phyloP scores from a whole-genome alignment of 345 rosid genomes.

The Trapa incisa region DNA sequence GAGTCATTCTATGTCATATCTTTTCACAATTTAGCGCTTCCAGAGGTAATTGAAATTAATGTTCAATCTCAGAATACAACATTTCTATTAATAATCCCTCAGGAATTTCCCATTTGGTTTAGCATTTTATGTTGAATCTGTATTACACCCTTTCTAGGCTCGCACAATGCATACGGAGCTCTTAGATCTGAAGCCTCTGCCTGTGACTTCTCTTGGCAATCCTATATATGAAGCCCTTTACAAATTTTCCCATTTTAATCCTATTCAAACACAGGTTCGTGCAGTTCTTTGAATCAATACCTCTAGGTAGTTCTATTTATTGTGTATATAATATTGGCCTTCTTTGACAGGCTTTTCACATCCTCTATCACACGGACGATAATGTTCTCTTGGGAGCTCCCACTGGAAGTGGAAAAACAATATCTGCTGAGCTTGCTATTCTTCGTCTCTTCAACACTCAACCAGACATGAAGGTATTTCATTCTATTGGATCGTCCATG shows the following conservation, averaged over 20 bases:
- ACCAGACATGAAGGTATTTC: slow-evolving; percentile 85
- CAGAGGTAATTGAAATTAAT: slow-evolving; percentile 43
- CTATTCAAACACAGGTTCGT: slow-evolving; percentile 90
- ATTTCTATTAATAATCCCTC: not conserved
- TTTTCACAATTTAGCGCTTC: slow-evolving; percentile 73
- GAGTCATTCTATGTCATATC: slow-evolving; percentile 89
- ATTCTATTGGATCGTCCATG: not conserved
- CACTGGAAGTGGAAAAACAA: slow-evolving; percentile 97
- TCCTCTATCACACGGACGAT: slow-evolving; percentile 77
- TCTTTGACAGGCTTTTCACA: slow-evolving; percentile 67
- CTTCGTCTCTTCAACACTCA: slow-evolving; percentile 81
- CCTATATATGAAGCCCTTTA: slow-evolving; percentile 53
- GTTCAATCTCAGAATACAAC: not conserved
- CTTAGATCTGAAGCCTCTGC: slow-evolving; percentile 87
- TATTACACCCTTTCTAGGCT: slow-evolving; percentile 34
- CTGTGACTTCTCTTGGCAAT: slow-evolving; percentile 76
- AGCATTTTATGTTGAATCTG: not conserved
- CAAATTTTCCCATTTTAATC: slow-evolving; percentile 94
- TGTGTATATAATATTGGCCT: slow-evolving; percentile 7
- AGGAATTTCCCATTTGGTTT: not conserved
- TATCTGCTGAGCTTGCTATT: slow-evolving; percentile 98
- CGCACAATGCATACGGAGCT: slow-evolving; percentile 84
- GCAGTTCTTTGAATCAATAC: slow-evolving; percentile 2
- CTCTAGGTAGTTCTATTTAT: slow-evolving; percentile 4
- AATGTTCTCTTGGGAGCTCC: slow-evolving; percentile 96